These are phyloP conservation scores for Nicotiana rustica DNA, from an alignment of 305 asterid species.

Conservation along the genomic window DNA sequence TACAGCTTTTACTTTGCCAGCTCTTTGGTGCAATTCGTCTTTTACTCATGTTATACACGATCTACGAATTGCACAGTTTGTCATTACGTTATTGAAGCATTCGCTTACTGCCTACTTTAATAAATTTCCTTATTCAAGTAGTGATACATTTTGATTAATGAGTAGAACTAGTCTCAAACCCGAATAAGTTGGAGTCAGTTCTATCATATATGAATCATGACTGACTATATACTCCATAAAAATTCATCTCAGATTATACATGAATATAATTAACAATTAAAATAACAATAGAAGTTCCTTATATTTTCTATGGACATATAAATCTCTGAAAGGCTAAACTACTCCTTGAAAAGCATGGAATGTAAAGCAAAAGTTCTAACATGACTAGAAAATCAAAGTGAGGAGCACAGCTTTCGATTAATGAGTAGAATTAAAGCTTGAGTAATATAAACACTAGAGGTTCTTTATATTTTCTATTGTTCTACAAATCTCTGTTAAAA, in stretches of 20 bases:
- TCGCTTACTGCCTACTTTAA: neutral
- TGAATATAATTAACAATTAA: no score
- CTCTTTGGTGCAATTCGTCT: neutral
- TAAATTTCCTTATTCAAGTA: neutral
- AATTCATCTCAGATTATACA: no score
- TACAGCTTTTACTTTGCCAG: neutral
- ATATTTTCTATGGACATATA: no score
- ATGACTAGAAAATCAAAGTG: neutral
- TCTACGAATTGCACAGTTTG: neutral
- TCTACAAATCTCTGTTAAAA: no score
- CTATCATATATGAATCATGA: no score
- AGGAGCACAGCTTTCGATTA: slow-evolving; percentile 45
- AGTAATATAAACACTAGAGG: slow-evolving; percentile 53
- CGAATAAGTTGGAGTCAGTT: no score
- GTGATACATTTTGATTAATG: slow-evolving; percentile 50
- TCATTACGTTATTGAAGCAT: neutral
- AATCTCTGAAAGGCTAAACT: no score
- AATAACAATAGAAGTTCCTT: slow-evolving; percentile 49
- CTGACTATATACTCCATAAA: neutral
- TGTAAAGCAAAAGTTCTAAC: no score
- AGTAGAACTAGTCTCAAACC: slow-evolving; percentile 53
- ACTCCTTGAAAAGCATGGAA: slow-evolving; percentile 40
- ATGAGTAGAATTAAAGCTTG: slow-evolving; percentile 73
- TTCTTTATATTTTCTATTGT: no score
- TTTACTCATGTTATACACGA: neutral